phyloP scores from a whole-genome alignment of 164 flowering plant genomes.

The Cinnamomum micranthum region DNA sequence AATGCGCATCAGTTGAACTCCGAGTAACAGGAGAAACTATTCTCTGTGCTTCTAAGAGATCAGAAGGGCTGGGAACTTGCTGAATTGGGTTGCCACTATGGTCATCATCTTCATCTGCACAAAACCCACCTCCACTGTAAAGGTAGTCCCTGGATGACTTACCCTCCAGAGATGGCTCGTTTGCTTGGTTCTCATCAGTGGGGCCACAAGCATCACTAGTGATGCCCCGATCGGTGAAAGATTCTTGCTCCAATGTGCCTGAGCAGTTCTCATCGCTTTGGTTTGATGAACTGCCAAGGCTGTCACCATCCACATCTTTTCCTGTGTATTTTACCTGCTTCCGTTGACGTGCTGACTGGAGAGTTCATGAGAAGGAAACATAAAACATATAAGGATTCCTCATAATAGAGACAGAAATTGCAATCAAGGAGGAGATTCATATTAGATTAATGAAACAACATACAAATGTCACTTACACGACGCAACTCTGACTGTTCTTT shows the following conservation, averaged over 20 bases:
- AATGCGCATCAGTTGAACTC: background rate
- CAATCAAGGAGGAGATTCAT: background rate
- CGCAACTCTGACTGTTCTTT: conserved; percentile 33
- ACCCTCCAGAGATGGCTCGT: conserved; percentile 4
- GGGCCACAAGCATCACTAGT: conserved; percentile 13
- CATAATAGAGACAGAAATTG: background rate
- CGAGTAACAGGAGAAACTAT: conserved; percentile 5
- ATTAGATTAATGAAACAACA: background rate
- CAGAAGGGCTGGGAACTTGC: conserved; percentile 6
- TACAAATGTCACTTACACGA: conserved; percentile 40
- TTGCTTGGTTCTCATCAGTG: conserved; percentile 10
- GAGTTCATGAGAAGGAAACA: background rate
- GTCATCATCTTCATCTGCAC: conserved; percentile 36
- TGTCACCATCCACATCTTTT: conserved; percentile 31
- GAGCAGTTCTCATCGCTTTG: conserved; percentile 13
- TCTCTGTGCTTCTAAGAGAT: background rate
- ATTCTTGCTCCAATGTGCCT: conserved; percentile 21
- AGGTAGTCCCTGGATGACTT: conserved; percentile 23
- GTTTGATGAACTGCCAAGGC: conserved; percentile 17
- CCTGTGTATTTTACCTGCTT: conserved; percentile 44
- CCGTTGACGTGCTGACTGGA: conserved; percentile 60
- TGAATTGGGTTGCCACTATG: conserved; percentile 13
- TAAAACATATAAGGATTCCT: background rate
- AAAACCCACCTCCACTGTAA: conserved; percentile 47
- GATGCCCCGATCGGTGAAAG: background rate